Evolutionary conservation across 2,329 filamentous ascomycete species (phyloP).

Genomic region (Mollisiaceae sp.): DNA sequence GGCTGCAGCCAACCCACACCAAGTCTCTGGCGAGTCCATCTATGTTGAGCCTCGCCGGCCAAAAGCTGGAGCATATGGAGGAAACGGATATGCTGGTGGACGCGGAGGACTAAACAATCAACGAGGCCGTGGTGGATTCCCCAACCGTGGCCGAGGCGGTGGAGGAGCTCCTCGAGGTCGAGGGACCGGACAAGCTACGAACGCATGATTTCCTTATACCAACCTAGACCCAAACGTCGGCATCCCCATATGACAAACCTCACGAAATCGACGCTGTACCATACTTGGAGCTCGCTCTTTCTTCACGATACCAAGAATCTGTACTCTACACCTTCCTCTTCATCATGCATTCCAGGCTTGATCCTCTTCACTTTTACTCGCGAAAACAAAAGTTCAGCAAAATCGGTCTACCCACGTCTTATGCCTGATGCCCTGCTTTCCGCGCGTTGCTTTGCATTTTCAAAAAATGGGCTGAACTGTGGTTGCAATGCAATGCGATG

Average conservation of each 20-base stretch:
- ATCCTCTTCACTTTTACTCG: slow-evolving; percentile 14
- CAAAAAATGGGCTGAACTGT: slow-evolving; percentile 24
- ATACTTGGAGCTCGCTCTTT: slow-evolving; percentile 28
- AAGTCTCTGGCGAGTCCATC: slow-evolving; percentile 81
- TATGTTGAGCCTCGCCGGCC: slow-evolving; percentile 87
- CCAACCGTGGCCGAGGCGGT: slow-evolving; percentile 29
- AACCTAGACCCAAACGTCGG: slow-evolving; percentile 11
- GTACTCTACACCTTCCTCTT: slow-evolving; percentile 26
- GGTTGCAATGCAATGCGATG: slow-evolving; percentile 15
- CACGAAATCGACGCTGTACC: slow-evolving; percentile 27
- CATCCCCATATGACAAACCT: slow-evolving; percentile 11
- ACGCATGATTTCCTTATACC: slow-evolving; percentile 21
- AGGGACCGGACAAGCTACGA: slow-evolving; percentile 24
- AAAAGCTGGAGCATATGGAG: slow-evolving; percentile 72
- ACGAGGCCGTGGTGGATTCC: slow-evolving; percentile 69
- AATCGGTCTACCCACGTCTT: slow-evolving; percentile 22
- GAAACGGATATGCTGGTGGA: slow-evolving; percentile 67
- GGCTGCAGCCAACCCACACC: slow-evolving; percentile 82
- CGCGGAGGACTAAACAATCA: slow-evolving; percentile 64
- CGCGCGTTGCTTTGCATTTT: slow-evolving; percentile 28
- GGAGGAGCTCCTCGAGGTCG: slow-evolving; percentile 30
- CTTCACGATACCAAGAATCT: slow-evolving; percentile 23
- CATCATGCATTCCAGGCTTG: slow-evolving; percentile 21
- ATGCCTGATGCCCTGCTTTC: slow-evolving; percentile 24
- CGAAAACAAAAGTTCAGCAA: slow-evolving; percentile 26